Conservation (phyloP, 73 alveolate genomes). For the Strombidium stylifer region DNA sequence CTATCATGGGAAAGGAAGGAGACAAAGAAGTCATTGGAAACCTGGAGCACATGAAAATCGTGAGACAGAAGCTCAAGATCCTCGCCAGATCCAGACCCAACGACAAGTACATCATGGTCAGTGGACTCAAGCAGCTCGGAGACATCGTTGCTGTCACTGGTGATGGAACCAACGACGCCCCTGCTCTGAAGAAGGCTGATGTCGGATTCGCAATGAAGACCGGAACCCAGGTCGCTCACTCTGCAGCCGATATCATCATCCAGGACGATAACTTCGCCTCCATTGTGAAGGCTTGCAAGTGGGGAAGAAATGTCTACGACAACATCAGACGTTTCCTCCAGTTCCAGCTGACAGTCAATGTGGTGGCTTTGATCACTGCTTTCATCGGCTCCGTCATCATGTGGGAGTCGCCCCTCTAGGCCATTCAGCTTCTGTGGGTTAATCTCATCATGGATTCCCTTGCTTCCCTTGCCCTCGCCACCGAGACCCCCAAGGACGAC, state of each 20-base stretch:
- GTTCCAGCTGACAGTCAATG: slow-evolving; percentile 80
- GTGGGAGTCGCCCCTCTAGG: slow-evolving; percentile 77
- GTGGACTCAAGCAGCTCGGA: slow-evolving; percentile 78
- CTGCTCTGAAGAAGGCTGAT: slow-evolving; percentile 82
- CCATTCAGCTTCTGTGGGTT: slow-evolving; percentile 79
- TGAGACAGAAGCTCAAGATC: slow-evolving; percentile 53
- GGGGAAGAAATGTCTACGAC: slow-evolving; percentile 87
- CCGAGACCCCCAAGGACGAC: slow-evolving; percentile 69
- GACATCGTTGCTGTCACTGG: slow-evolving; percentile 86
- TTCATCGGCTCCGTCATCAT: slow-evolving; percentile 75
- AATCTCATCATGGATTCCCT: slow-evolving; percentile 78
- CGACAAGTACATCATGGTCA: slow-evolving; percentile 71
- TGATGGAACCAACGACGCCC: slow-evolving; percentile 86
- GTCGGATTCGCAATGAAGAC: slow-evolving; percentile 90
- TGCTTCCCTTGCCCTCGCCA: slow-evolving; percentile 80
- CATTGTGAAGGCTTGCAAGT: slow-evolving; percentile 76
- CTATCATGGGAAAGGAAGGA: too few species aligned
- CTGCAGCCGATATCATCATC: slow-evolving; percentile 82
- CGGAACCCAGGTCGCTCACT: slow-evolving; percentile 84
- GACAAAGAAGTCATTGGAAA: slow-evolving; percentile 32
- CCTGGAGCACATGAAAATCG: slow-evolving; percentile 33
- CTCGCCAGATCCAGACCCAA: slow-evolving; percentile 85
- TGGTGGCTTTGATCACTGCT: slow-evolving; percentile 77
- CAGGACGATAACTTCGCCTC: slow-evolving; percentile 73
- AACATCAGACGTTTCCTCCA: slow-evolving; percentile 82